phyloP scores from a whole-genome alignment of 2,329 filamentous ascomycete species.

The Trichoderma koningiopsis region DNA sequence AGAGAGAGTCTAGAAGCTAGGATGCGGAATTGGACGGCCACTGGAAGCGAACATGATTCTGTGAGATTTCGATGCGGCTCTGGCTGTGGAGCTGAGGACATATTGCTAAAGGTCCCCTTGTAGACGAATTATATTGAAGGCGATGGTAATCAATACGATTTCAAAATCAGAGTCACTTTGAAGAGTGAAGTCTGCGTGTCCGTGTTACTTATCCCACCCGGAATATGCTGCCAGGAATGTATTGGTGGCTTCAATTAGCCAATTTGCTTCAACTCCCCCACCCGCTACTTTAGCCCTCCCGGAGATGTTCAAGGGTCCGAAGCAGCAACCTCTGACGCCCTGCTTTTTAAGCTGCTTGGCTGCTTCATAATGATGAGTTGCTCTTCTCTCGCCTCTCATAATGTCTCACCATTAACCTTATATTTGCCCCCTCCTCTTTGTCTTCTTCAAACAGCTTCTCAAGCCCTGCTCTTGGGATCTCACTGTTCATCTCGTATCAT shows the following conservation, averaged over 20 bases:
- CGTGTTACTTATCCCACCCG: background rate
- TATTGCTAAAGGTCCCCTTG: background rate
- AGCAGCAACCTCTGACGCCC: background rate
- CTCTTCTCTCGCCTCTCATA: background rate
- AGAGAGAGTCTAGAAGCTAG: background rate
- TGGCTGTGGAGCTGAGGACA: background rate
- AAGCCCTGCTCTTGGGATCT: background rate
- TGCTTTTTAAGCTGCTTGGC: background rate
- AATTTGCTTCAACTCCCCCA: background rate
- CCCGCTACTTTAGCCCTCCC: conserved; percentile 1
- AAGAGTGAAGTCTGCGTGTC: background rate
- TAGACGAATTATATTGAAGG: background rate
- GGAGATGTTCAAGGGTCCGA: conserved; percentile 1
- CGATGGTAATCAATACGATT: background rate
- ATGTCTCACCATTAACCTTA: background rate
- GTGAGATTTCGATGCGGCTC: background rate
- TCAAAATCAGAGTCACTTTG: background rate
- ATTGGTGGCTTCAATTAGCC: background rate
- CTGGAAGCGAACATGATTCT: background rate
- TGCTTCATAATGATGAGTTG: background rate
- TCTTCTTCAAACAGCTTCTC: background rate
- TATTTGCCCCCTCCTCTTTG: background rate
- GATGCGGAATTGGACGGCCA: background rate
- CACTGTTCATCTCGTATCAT: background rate
- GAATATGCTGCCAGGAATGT: background rate